Evolutionary conservation across 2,329 filamentous ascomycete species (phyloP), one percentile per base, ranked within the genome.

Genomic region (Aspergillus neoniger): DNA sequence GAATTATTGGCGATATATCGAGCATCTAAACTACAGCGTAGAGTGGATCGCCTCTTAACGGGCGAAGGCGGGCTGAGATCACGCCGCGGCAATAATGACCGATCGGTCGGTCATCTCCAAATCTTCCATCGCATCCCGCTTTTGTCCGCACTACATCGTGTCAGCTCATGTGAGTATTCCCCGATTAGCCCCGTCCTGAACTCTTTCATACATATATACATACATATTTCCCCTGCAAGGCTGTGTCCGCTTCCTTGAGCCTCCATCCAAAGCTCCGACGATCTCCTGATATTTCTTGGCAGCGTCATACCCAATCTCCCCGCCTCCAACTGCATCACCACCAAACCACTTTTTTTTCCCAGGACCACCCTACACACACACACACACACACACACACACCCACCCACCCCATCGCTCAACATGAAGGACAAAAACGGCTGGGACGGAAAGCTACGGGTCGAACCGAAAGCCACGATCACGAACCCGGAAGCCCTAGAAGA

Each of bases 401-500:
- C n/a, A n/a, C n/a, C n/a, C n/a, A 53, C n/a, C 12, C 36, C 12
- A 43, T n/a, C 30, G 49, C 55, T 36, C 25, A 70, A 50, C 36
- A 77, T 77, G 76, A 78, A 76, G 62, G 77, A 77, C 65, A 76
- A 73, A 61, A 76, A 76, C 65, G 78, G 78, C 55, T 80, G 78
- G 79, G 79, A 81, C 65, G 79, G 79, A 30, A 81, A 81, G 65
- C 65, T 80, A 60, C 69, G 79, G 44, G 79, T 96, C 54, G 87
- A 90, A 63, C 87, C 88, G 69, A 88, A 85, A 72, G 83, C 87
- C 2, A 80, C 86, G 32, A 80, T 96, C 50, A 81, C 85, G 23
- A 96, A 96, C 70, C 90, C 91, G 2, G 91, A 95, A 71, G 91
- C 90, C 9, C 77, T 96, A 55, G 90, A 90, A 47, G 92, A 97